A percentile compares a stretch with the other conserved stretches of the same genome.
Evolutionary conservation across 306 rosid species (phyloP).

Genomic region (Biancaea sappan): DNA sequence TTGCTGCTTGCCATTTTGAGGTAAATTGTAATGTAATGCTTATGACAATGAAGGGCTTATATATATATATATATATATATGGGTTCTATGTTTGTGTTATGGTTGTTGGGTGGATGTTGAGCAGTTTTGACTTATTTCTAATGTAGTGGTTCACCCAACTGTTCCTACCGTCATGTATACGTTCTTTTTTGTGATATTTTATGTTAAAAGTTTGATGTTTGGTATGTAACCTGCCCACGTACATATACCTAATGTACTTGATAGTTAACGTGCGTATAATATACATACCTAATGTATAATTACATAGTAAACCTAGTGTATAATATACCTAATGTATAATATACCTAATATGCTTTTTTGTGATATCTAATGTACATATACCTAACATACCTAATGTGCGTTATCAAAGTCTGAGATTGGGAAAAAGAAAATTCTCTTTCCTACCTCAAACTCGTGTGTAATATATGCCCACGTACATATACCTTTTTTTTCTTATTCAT

Average conservation of each 20-base stretch:
- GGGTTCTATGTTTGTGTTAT: neutral
- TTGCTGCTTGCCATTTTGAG: neutral
- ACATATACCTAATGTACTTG: neutral
- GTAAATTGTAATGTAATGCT: neutral
- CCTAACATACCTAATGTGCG: too few species aligned
- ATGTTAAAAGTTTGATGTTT: neutral
- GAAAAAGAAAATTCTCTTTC: too few species aligned
- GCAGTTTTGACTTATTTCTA: constrained; percentile 1
- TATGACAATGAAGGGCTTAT: neutral
- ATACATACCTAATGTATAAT: too few species aligned
- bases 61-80: too few species aligned
- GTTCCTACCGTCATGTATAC: neutral
- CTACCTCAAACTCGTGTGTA: too few species aligned
- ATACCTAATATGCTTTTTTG: too few species aligned
- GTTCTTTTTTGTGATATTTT: neutral
- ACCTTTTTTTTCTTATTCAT: too few species aligned
- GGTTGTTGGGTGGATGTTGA: constrained; percentile 46
- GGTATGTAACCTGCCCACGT: neutral
- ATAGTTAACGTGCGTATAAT: neutral
- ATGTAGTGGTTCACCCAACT: constrained; percentile 48
- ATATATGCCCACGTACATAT: too few species aligned
- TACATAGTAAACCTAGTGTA: too few species aligned
- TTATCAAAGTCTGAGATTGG: too few species aligned
- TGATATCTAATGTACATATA: too few species aligned
- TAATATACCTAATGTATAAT: too few species aligned